Base-by-base conservation (phyloP, 169 alveolate species). In the Plasmodium berghei region DNA sequence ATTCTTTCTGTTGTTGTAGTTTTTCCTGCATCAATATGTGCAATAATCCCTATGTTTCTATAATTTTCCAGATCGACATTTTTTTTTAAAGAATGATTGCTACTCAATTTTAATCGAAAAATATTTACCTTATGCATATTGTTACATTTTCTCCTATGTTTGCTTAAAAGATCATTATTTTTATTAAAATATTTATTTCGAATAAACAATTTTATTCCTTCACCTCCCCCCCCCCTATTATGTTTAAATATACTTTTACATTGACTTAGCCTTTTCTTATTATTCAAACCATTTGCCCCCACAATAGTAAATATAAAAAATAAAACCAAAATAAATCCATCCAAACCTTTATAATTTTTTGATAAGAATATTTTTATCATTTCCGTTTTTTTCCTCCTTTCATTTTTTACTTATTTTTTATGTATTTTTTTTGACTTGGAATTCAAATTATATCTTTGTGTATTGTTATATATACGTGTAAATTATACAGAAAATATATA, bases 1-100 rank as follows among this genome's bases (percentile, higher is more conserved):
- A 97, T 96, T 73, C 99, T 92, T 92, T 98, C 99, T 8, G 99
- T 97, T 20, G 98, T 95, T 22, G 99, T 97, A 18, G 99, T 97
- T 92, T 98, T 98, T 3, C 99, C 99, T 10, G 99, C 99, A 90
- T 98, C 99, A 45, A 98, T 97, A 87, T 98, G 99, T 24, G 99
- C 99, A 75, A 98, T 96, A 61, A 98, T 97, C 18, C 99, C 99
- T 58, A 97, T 91, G 89, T 96, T 96, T 45, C 99, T 92, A 83
- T 90, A 92, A 58, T 89, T 89, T 5, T 86, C 91, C 10, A 88
- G 70, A 4, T 88, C 87, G n/a, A 93, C 92, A 75, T 63, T 73
- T 58, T 58, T 88, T 24, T 64, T 83, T 34, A 34, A 34, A 34
- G 42, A 34, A 12, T 59, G 58, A 46, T 69, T 24, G 62, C 18